Evolutionary conservation across 345 rosid species (phyloP).

Genomic region (Brassica cretica): DNA sequence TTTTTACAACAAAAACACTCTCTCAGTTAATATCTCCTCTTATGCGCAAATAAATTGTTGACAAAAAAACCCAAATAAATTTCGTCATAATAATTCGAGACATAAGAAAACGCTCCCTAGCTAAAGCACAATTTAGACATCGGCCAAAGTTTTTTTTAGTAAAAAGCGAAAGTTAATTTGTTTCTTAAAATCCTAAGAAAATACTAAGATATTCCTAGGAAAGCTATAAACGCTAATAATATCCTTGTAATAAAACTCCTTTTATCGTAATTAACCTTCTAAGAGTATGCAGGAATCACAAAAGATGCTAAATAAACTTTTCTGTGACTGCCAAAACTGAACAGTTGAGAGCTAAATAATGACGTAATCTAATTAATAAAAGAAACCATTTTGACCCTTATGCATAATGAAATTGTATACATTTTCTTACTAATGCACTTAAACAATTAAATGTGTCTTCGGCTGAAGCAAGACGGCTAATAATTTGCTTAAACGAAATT

Average conservation of each 20-base stretch:
- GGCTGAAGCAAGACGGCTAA: slow-evolving; percentile 19
- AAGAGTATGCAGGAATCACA: slow-evolving; percentile 23
- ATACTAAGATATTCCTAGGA: neutral
- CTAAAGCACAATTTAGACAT: no score
- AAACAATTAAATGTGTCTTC: slow-evolving; percentile 1
- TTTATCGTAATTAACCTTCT: slow-evolving; percentile 15
- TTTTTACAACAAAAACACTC: neutral
- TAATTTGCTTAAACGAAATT: neutral
- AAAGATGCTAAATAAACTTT: neutral
- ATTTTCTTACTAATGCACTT: neutral
- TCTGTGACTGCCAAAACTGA: neutral
- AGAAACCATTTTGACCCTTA: slow-evolving; percentile 5
- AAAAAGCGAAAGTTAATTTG: no score
- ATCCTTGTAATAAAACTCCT: neutral
- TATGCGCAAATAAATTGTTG: no score
- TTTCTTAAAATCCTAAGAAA: neutral
- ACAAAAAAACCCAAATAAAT: no score
- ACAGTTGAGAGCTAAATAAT: slow-evolving; percentile 8
- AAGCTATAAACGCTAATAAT: slow-evolving; percentile 6
- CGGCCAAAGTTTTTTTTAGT: no score
- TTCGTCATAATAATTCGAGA: no score
- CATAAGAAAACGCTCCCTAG: no score
- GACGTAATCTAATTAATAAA: slow-evolving; percentile 11
- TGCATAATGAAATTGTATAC: neutral
- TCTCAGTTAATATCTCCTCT: no score